Percentiles rank a stretch among this genome's conserved stretches.
phyloP scores from a whole-genome alignment of 1,139 yeast species.

The Geotrichum cucujoidarum region DNA sequence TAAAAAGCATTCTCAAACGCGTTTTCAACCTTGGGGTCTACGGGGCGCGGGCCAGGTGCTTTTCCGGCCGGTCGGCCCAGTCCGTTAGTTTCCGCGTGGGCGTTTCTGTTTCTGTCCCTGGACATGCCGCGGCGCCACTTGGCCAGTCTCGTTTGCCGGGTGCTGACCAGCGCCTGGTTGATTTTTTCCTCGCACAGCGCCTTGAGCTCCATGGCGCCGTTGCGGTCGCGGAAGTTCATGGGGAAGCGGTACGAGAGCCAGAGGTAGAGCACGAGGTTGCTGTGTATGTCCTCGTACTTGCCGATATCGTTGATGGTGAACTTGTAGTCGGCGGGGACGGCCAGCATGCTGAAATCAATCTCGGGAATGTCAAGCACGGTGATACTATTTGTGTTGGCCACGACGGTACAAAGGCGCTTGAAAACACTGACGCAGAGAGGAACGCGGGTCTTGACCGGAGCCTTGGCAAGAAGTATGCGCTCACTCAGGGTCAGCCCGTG shows the following conservation, averaged over 20 bases:
- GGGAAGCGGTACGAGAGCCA: constrained; percentile 92
- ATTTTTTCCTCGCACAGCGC: constrained; percentile 33
- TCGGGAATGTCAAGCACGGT: constrained; percentile 32
- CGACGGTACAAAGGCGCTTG: constrained; percentile 29
- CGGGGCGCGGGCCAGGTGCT: no score
- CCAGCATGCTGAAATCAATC: constrained; percentile 24
- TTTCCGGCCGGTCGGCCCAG: no score
- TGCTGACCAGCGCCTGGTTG: constrained; percentile 23
- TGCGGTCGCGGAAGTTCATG: constrained; percentile 67
- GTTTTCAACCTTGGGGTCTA: no score
- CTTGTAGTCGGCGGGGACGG: constrained; percentile 15
- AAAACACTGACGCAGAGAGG: constrained; percentile 27
- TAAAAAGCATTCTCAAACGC: no score
- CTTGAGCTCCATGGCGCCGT: constrained; percentile 66
- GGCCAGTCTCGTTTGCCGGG: constrained; percentile 12
- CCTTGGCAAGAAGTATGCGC: constrained; percentile 33
- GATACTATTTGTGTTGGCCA: constrained; percentile 31
- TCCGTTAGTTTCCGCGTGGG: no score
- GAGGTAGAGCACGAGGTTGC: constrained; percentile 60
- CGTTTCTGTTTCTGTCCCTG: no score
- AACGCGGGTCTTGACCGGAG: constrained; percentile 32
- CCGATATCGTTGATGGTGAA: constrained; percentile 17
- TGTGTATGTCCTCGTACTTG: constrained; percentile 62
- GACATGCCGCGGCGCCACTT: constrained; percentile 12
- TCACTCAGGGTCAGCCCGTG: constrained; percentile 34